Conservation (phyloP, 129 eudicot species). For the Centella asiatica region DNA sequence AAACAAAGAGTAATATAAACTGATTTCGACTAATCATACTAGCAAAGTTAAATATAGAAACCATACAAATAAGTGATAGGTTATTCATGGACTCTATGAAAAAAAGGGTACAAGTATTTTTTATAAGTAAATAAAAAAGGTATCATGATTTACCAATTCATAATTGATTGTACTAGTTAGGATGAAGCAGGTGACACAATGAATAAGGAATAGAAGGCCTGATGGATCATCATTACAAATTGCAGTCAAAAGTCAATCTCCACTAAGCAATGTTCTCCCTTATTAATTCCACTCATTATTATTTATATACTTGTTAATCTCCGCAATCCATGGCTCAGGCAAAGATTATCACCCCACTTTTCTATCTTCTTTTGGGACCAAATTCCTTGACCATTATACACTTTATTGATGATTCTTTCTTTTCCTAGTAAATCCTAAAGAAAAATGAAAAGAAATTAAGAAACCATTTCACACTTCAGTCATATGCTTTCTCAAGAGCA, state of each 20-base stretch:
- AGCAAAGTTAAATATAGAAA: too few species aligned
- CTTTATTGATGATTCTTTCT: background rate
- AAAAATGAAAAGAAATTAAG: background rate
- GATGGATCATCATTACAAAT: background rate
- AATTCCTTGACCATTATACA: background rate
- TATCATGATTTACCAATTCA: too few species aligned
- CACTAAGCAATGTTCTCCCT: too few species aligned
- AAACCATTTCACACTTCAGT: background rate
- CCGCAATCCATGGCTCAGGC: slow-evolving; percentile 8
- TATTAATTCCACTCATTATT: slow-evolving; percentile 1
- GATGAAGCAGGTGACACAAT: background rate
- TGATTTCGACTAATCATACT: too few species aligned
- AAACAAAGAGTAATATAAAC: too few species aligned
- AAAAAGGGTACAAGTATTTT: too few species aligned
- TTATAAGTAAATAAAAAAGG: too few species aligned
- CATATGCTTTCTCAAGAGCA: background rate
- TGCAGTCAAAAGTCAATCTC: background rate
- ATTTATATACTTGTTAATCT: background rate
- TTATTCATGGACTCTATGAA: too few species aligned
- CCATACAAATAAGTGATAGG: too few species aligned
- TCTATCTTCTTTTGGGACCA: background rate
- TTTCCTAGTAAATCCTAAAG: background rate
- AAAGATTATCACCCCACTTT: background rate
- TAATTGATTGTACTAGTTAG: too few species aligned
- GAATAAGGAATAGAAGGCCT: background rate